Evolutionary conservation across 2,329 filamentous ascomycete species (phyloP), one percentile per base, ranked within the genome.

Genomic region (Alternaria metachromatica): DNA sequence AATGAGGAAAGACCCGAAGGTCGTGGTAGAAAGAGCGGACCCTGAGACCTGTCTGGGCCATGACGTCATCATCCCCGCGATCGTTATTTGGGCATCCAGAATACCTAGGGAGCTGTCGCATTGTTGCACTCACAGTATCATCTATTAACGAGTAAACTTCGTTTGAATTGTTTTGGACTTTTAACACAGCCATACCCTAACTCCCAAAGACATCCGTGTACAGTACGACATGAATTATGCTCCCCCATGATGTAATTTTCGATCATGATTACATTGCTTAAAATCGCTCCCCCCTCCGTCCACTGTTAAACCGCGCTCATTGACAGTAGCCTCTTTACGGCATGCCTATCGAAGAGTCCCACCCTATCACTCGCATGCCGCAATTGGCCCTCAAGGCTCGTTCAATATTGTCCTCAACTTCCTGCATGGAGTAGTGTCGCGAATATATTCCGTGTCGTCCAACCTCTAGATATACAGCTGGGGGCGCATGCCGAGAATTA

Each of bases 61-160:
- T 41, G 37, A 41, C 37, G n/a, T 41, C 37, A 18, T 41, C 37
- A 41, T 41, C 8, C 4, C 5, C 33, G 15, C 33, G 33, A 41
- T 1, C 1, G 33, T n/a, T 1, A 41, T n/a, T 4, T 0, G 0
- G 15, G 33, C 33, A 41, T 15, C 15, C 33, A 5, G 15, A 10
- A 41, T n/a, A 37, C 30, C 30, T 37, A 37, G 28, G 28, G 12
- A 30, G 28, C 28, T 33, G 12, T 33, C 12, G 30, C 30, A 33
- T 33, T 33, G 30, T 12, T 33, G 30, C 30, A 33, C 12, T 33
- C 30, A 33, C 30, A 33, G 30, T 33, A 13, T 13, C 12, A 33
- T 13, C 6, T 13, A n/a, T 41, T 2, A 10, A n/a, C 4, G 15
- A n/a, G 33, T 41, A n/a, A n/a, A n/a, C 8, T 41, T 41, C 2